Evolutionary conservation across 2,329 filamentous ascomycete species (phyloP).

Genomic region (Hirsutella thompsonii): DNA sequence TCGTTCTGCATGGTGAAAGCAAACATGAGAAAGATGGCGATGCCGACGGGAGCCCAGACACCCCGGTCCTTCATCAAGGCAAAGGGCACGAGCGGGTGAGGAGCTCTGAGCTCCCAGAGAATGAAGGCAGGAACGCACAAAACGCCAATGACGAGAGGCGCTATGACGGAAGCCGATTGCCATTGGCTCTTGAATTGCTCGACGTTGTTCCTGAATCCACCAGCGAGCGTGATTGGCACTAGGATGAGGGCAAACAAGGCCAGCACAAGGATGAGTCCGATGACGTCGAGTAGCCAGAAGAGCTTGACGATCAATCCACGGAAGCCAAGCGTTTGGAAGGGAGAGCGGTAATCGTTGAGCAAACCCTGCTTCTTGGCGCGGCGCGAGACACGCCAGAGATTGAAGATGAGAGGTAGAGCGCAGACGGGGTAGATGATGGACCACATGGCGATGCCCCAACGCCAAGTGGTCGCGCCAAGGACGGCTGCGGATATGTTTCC

Average conservation of each 20-base stretch:
- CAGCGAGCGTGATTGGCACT: conserved; percentile 40
- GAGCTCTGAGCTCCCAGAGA: conserved; percentile 37
- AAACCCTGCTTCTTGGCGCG: neutral
- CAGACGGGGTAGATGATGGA: conserved; percentile 45
- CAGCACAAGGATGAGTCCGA: conserved; percentile 33
- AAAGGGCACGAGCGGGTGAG: conserved; percentile 43
- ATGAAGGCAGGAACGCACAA: conserved; percentile 34
- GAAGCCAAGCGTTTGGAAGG: conserved; percentile 4
- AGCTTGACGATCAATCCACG: conserved; percentile 3
- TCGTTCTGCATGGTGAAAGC: conserved; percentile 45
- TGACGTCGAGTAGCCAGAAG: conserved; percentile 26
- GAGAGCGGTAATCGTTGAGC: conserved; percentile 21
- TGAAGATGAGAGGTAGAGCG: conserved; percentile 39
- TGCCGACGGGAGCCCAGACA: conserved; percentile 46
- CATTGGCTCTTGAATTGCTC: conserved; percentile 30
- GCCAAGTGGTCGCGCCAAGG: conserved; percentile 37
- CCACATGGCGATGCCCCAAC: conserved; percentile 54
- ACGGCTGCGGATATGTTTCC: conserved; percentile 42
- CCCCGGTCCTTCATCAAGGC: conserved; percentile 42
- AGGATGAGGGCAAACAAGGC: conserved; percentile 33
- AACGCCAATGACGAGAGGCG: conserved; percentile 37
- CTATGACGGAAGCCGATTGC: conserved; percentile 35
- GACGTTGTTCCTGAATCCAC: conserved; percentile 27
- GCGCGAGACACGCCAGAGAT: conserved; percentile 19
- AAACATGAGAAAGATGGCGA: conserved; percentile 35